These are phyloP conservation scores for Arctium minus DNA, from an alignment of 129 eudicot species.

Conservation along the genomic window DNA sequence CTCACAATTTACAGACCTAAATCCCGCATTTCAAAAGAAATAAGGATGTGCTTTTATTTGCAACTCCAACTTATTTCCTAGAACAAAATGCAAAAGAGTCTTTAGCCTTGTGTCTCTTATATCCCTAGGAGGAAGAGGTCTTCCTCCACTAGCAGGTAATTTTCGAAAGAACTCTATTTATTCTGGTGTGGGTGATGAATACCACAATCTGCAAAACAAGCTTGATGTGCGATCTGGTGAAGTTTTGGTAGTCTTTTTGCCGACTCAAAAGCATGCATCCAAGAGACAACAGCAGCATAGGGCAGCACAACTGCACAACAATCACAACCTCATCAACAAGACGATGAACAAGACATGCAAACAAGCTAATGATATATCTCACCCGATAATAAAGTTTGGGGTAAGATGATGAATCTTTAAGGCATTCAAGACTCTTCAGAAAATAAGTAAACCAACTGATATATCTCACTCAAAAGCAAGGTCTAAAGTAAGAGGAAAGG, in stretches of 20 bases:
- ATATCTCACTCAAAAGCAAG: background rate
- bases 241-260: background rate
- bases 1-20: background rate
- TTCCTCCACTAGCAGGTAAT: background rate
- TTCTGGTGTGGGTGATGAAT: background rate
- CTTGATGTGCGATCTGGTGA: background rate
- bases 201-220: background rate
- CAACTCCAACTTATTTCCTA: constrained; percentile 5
- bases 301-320: constrained; percentile 69
- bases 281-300: constrained; percentile 82
- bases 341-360: background rate
- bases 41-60: background rate
- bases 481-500: background rate
- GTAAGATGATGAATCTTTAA: background rate
- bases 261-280: constrained; percentile 63
- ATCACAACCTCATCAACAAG: constrained; percentile 1
- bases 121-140: background rate
- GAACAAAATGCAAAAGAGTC: background rate
- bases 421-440: background rate
- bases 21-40: background rate
- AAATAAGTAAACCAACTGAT: background rate
- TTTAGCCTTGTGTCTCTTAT: background rate
- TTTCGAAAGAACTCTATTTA: background rate
- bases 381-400: background rate
- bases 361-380: background rate